These are phyloP conservation scores for Phytopythium boreale DNA, from an alignment of 352 stramenopile genomes.

Conservation along the genomic window DNA sequence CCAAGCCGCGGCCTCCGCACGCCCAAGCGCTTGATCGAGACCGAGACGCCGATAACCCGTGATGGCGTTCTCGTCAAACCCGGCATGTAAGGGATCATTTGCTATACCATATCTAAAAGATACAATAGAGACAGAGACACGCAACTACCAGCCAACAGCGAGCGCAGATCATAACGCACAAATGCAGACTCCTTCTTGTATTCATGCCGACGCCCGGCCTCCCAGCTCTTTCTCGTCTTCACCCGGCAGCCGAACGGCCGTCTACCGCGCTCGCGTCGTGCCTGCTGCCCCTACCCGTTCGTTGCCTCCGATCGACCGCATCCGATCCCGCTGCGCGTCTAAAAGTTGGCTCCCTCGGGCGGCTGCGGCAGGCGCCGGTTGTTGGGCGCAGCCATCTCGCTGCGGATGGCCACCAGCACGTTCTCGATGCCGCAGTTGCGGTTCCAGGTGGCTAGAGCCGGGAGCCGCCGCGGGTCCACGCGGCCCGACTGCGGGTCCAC, in stretches of 20 bases:
- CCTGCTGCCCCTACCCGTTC: neutral
- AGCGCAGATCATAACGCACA: neutral
- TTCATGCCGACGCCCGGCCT: neutral
- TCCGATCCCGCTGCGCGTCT: conserved; percentile 27
- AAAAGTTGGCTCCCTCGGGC: conserved; percentile 90
- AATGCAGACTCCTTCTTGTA: conserved; percentile 4
- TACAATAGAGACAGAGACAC: neutral
- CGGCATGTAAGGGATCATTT: neutral
- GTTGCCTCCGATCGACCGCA: neutral
- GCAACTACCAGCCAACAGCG: too few species aligned
- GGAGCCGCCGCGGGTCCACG: conserved; percentile 74
- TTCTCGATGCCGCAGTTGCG: conserved; percentile 90
- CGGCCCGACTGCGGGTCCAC: conserved; percentile 89
- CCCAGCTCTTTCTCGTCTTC: neutral
- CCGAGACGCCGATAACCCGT: conserved; percentile 5
- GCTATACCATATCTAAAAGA: neutral
- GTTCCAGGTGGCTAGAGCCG: conserved; percentile 75
- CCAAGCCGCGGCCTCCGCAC: neutral
- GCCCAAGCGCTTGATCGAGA: neutral
- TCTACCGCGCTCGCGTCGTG: conserved; percentile 1
- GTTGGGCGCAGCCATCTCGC: conserved; percentile 85
- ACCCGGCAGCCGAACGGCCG: neutral
- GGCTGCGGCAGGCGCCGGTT: conserved; percentile 91
- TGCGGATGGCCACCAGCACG: conserved; percentile 86
- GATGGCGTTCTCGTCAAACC: neutral